These are phyloP conservation scores for Talaromyces sp. DNA, from an alignment of 2,329 filamentous ascomycete species.

Conservation along the genomic window DNA sequence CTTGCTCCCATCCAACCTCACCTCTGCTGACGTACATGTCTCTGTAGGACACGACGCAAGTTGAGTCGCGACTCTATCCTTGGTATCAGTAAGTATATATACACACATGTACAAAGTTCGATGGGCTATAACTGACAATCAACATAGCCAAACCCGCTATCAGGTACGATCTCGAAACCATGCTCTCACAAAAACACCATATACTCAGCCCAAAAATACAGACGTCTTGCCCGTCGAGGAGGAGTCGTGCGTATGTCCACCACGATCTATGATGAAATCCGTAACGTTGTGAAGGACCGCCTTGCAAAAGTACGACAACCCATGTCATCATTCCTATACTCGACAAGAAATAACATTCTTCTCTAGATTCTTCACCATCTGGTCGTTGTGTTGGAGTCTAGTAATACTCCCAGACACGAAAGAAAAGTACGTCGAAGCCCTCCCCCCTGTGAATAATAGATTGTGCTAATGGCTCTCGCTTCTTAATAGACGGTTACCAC, in stretches of 20 bases:
- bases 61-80: slow-evolving; percentile 20
- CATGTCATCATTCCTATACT: not conserved
- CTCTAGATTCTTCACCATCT: slow-evolving; percentile 21
- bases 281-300: slow-evolving; percentile 16
- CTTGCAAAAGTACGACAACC: slow-evolving; percentile 15
- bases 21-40: not conserved
- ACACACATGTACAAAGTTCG: not conserved
- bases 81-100: slow-evolving; percentile 23
- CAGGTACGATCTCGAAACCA: slow-evolving; percentile 16
- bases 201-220: slow-evolving; percentile 7
- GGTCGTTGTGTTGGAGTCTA: slow-evolving; percentile 18
- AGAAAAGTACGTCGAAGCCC: slow-evolving; percentile 10
- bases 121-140: not conserved
- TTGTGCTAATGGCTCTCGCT: not conserved
- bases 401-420: slow-evolving; percentile 5
- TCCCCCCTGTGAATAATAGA: not conserved
- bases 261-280: slow-evolving; percentile 24
- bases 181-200: no score
- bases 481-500: slow-evolving; percentile 15
- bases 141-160: slow-evolving; percentile 24
- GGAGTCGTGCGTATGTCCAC: slow-evolving; percentile 26
- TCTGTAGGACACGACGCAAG: slow-evolving; percentile 9
- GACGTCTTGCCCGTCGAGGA: slow-evolving; percentile 33
- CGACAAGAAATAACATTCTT: not conserved
- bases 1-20: not conserved